Evolutionary conservation across 805 yeast species (phyloP).

Genomic region (Yarrowia hollandica): DNA sequence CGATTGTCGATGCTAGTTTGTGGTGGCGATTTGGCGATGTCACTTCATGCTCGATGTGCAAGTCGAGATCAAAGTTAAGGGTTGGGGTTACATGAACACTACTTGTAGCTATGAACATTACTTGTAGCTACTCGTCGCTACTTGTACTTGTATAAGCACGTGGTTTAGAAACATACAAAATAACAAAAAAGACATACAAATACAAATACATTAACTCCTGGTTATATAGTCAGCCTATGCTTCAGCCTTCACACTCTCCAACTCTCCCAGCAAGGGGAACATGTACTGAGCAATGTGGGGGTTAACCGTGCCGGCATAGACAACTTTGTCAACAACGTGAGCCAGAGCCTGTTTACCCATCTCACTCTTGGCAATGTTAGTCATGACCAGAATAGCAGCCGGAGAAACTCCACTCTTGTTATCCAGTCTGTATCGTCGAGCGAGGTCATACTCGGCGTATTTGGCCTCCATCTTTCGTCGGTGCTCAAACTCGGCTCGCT

Average conservation of each 20-base stretch:
- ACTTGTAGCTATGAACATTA: too few relatives aligned
- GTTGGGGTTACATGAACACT: too few relatives aligned
- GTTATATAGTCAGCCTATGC: conserved; percentile 9
- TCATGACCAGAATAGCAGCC: conserved; percentile 28
- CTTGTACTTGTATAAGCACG: too few relatives aligned
- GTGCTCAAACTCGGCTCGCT: conserved; percentile 21
- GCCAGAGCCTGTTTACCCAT: conserved; percentile 5
- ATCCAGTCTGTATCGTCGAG: conserved; percentile 23
- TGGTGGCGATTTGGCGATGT: neutral
- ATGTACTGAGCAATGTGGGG: conserved; percentile 27
- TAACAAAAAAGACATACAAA: too few relatives aligned
- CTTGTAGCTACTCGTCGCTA: too few relatives aligned
- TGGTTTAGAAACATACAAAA: too few relatives aligned
- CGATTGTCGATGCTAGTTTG: neutral
- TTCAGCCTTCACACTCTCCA: conserved; percentile 11
- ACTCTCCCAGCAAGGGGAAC: conserved; percentile 27
- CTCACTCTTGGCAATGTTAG: conserved; percentile 23
- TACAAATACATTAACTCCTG: conserved; percentile 27
- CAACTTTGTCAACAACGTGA: conserved; percentile 6
- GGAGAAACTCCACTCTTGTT: conserved; percentile 28
- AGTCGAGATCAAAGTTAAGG: conserved; percentile 28
- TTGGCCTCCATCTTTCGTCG: conserved; percentile 7
- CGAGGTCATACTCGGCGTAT: conserved; percentile 12
- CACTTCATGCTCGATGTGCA: neutral
- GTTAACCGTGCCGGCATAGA: conserved; percentile 25